phyloP scores from a whole-genome alignment of 306 rosid genomes.

The Prunus mongolica region DNA sequence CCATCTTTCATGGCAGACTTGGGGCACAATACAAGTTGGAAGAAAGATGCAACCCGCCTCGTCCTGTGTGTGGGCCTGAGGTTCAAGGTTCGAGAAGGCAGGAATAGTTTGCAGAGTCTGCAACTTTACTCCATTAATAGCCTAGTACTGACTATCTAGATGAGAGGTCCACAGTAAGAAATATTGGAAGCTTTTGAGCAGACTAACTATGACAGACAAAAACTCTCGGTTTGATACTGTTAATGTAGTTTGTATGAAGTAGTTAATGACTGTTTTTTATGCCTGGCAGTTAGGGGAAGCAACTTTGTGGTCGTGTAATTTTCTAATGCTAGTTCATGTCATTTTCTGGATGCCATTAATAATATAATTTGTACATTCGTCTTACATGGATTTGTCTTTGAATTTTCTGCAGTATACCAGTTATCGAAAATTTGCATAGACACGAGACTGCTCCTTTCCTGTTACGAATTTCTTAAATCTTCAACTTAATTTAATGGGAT shows the following conservation, averaged over 20 bases:
- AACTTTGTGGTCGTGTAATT: background rate
- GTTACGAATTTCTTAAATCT: too few species aligned
- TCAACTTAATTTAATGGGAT: too few species aligned
- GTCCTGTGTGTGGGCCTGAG: conserved; percentile 45
- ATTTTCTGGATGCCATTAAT: background rate
- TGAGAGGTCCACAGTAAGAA: conserved; percentile 18
- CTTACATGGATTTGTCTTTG: background rate
- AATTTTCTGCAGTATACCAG: background rate
- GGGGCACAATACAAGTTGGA: conserved; percentile 48
- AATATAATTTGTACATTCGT: background rate
- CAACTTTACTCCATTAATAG: conserved; percentile 10
- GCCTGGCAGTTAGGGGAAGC: conserved; percentile 8
- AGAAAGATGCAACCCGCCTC: conserved; percentile 56
- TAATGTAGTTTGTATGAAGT: conserved; percentile 14
- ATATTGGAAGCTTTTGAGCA: conserved; percentile 11
- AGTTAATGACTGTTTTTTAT: conserved; percentile 4
- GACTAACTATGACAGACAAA: background rate
- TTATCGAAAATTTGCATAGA: too few species aligned
- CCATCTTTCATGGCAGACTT: conserved; percentile 68
- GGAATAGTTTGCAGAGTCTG: conserved; percentile 15
- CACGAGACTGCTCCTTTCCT: too few species aligned
- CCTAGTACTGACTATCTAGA: conserved; percentile 17
- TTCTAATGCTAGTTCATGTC: conserved; percentile 13
- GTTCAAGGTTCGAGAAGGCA: conserved; percentile 27
- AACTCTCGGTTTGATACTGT: conserved; percentile 1